Base-by-base conservation (phyloP, 306 rosid genomes). In the Lathyrus oleraceus region DNA sequence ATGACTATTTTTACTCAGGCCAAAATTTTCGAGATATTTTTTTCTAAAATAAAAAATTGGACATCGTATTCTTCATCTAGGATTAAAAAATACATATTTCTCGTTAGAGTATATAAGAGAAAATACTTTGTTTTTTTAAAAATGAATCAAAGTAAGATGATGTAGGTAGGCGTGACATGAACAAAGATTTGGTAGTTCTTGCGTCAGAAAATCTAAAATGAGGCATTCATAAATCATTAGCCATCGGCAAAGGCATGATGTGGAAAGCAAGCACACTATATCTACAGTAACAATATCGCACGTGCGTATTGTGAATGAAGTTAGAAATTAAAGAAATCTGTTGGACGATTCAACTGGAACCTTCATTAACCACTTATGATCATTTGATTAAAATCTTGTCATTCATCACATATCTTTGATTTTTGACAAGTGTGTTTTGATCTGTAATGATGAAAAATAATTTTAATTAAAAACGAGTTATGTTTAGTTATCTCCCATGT, bases 131-230 rank as follows among this genome's bases (percentile, higher is more conserved):
- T n/a, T n/a, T n/a, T n/a, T n/a, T n/a, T n/a, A n/a, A 25, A 25
- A 7, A 5, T 8, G 13, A 14, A 23, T 56, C 4, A 43, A 71
- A 53, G 6, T n/a, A 5, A 25, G n/a, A 61, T 49, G 62, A 12
- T 61, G 28, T 72, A 69, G 67, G 75, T 75, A 52, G 67, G 78
- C 28, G 28, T 25, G 36, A 36, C 8, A 20, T 48, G 78, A 40
- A 66, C n/a, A 72, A 66, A 61, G 75, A 78, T 61, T 47, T 71
- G 25, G 45, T n/a, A 10, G 15, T 10, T 59, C 60, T 20, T 72
- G 11, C 65, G 71, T 78, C 78, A 73, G 54, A 60, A 66, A 73
- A 73, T 73, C 75, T 78, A 44, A 36, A 28, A 53, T 5, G 35
- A 25, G 59, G 58, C 11, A 38, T 51, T 51, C 15, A 21, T 5